A percentile compares a stretch with the other conserved stretches of the same genome.
Conservation (phyloP, 163 green algal genomes). For the Prototheca cutis region DNA sequence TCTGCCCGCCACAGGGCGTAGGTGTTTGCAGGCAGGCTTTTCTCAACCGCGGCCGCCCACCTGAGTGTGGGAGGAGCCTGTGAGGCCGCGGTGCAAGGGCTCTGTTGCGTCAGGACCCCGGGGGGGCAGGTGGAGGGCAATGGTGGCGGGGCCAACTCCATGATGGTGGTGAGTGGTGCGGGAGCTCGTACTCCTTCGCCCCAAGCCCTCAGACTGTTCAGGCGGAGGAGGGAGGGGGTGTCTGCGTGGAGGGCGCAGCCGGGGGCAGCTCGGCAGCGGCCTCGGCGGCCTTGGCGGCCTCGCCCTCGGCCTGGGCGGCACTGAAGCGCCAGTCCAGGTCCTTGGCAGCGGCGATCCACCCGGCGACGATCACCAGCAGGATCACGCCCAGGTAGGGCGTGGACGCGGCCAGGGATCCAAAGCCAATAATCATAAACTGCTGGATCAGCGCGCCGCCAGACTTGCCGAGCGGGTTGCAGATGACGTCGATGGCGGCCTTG, state of each 20-base stretch:
- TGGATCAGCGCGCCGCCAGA: slow-evolving; percentile 82
- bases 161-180: too few relatives aligned
- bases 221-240: too few relatives aligned
- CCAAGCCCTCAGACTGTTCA: too few relatives aligned
- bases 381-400: slow-evolving; percentile 95
- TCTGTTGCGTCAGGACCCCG: too few relatives aligned
- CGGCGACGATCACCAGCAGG: slow-evolving; percentile 78
- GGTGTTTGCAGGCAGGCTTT: too few relatives aligned
- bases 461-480: slow-evolving; percentile 97
- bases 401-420: slow-evolving; percentile 92
- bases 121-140: too few relatives aligned
- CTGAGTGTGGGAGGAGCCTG: too few relatives aligned
- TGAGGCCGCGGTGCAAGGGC: too few relatives aligned
- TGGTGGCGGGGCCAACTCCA: too few relatives aligned
- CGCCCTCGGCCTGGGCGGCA: slow-evolving; percentile 9
- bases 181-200: too few relatives aligned
- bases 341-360: slow-evolving; percentile 80
- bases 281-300: slow-evolving; percentile 9
- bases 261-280: not conserved
- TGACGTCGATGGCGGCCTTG: slow-evolving; percentile 96
- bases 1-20: too few relatives aligned
- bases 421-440: slow-evolving; percentile 96
- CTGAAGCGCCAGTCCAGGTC: slow-evolving; percentile 27
- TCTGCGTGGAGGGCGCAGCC: not conserved
- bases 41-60: too few relatives aligned